Evolutionary conservation across 805 yeast species (phyloP).

Genomic region (Candida hungchunana): DNA sequence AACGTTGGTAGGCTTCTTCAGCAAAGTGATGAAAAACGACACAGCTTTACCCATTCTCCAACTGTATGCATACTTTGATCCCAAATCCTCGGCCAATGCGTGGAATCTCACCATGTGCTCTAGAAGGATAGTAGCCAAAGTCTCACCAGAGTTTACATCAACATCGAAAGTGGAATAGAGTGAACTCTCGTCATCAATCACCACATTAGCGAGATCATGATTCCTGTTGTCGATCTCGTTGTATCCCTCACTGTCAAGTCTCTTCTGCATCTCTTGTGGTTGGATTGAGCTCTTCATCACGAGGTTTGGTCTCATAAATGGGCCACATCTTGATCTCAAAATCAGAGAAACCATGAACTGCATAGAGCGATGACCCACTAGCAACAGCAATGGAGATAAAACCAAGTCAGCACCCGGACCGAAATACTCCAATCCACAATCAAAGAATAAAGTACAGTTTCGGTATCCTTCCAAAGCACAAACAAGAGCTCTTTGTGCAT

Average conservation of each 20-base stretch:
- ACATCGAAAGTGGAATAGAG: constrained; percentile 28
- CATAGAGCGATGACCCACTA: constrained; percentile 52
- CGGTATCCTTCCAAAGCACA: constrained; percentile 41
- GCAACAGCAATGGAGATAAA: constrained; percentile 44
- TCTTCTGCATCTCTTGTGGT: constrained; percentile 27
- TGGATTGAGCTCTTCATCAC: neutral
- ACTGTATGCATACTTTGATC: constrained; percentile 60
- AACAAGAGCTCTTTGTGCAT: constrained; percentile 39
- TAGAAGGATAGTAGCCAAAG: constrained; percentile 33
- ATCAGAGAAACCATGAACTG: constrained; percentile 56
- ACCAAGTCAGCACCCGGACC: constrained; percentile 43
- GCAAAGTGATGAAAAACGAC: constrained; percentile 36
- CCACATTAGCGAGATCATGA: constrained; percentile 20
- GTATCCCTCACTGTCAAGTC: constrained; percentile 17
- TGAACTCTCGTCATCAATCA: constrained; percentile 18
- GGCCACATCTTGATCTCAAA: constrained; percentile 43
- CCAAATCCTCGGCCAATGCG: constrained; percentile 40
- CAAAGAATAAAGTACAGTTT: constrained; percentile 38
- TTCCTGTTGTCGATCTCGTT: constrained; percentile 21
- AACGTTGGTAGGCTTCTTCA: constrained; percentile 30
- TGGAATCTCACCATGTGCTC: constrained; percentile 40
- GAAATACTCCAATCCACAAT: constrained; percentile 30
- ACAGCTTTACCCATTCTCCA: constrained; percentile 63
- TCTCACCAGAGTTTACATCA: constrained; percentile 35
- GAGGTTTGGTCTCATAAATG: constrained; percentile 29